Base-by-base conservation (phyloP, 768 basidiomycete genomes). In the Filobasidium wieringae region DNA sequence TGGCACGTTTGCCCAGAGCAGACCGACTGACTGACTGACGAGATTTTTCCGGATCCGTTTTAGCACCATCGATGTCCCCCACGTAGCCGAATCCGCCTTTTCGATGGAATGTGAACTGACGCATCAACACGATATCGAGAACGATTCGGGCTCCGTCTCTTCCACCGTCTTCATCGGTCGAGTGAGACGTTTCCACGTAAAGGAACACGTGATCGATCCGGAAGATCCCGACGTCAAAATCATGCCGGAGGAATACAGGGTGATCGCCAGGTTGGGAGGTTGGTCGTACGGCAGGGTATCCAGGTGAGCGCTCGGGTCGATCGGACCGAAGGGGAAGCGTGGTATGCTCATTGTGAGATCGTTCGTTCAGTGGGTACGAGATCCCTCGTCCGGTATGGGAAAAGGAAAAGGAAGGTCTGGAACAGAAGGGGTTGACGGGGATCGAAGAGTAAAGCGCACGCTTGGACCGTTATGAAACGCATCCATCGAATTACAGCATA, bases 231-330 rank as follows among this genome's bases (percentile, higher is more conserved):
- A 55, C 6, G 54, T 68, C 53, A 65, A 62, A 53, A 51, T 72
- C 7, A 1, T 68, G 37, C 53, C 64, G 6, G 71, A 72, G 53
- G 65, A 68, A 50, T 57, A 72, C 9, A 61, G 63, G 43, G 68
- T 71, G 1, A 64, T 76, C 0, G 64, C 64, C 0, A 76, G 85
- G 40, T 71, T 86, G 32, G 84, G 81, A 32, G 83, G 80, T 9
- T 74, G 72, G 31, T 76, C 75, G 45, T 60, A 60, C 32, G 59
- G 54, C 7, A 33, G 59, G 11, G 51, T 33, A 7, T 26, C 51
- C 6, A 22, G 22, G 53, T 58, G 33, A 43, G 55, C 34, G 8
- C 11, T 24, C 51, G 11, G 27, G 30, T 47, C 43, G 43, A 22
- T 19, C n/a, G 17, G 22, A 47, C 43, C 22, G 43, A 22, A 47